Evolutionary conservation across 2,329 filamentous ascomycete species (phyloP), one percentile per base, ranked within the genome.

Genomic region (Verticillium albo-atrum): DNA sequence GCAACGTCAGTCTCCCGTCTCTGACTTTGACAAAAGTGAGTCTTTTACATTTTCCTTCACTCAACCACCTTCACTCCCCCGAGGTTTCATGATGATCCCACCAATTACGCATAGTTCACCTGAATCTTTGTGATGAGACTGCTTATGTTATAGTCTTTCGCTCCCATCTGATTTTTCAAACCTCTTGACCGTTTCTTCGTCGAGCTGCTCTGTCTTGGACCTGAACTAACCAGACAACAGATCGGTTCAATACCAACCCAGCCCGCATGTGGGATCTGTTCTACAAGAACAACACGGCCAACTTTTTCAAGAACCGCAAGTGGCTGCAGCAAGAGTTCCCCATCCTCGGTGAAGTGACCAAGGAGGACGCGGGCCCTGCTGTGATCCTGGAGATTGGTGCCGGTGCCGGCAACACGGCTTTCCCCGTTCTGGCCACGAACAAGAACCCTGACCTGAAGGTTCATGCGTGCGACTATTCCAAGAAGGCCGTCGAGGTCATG

Each of bases 231-330:
- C 57, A 60, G 58, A 61, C 58, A 51, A 64, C 68, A 90, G 87
- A 79, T 68, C 90, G 92, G 66, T 97, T 97, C 80, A 98, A 97
- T 72, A 80, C 82, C 53, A 86, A 96, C 65, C 95, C 95, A 0
- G 93, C 91, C 63, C 96, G 92, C 74, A 98, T 92, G 91, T 99
- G 95, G 95, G 95, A 99, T 70, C 79, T 90, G 58, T 99, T 99
- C 77, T 99, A 99, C 81, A 93, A 95, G 77, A 97, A 98, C 78
- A 98, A 99, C 76, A 91, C 90, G 23, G 85, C 89, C 68, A 98
- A 98, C 71, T 99, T 99, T 77, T 99, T 99, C 86, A 99, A 99
- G 77, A 90, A 99, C 72, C 86, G 95, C 64, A 98, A 98, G 73
- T 99, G 95, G 95, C 79, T 99, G 32, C 89, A 90, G 64, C 94